Evolutionary conservation across 1,284 basidiomycete species (phyloP).

Genomic region (Apiotrichum porosum): DNA sequence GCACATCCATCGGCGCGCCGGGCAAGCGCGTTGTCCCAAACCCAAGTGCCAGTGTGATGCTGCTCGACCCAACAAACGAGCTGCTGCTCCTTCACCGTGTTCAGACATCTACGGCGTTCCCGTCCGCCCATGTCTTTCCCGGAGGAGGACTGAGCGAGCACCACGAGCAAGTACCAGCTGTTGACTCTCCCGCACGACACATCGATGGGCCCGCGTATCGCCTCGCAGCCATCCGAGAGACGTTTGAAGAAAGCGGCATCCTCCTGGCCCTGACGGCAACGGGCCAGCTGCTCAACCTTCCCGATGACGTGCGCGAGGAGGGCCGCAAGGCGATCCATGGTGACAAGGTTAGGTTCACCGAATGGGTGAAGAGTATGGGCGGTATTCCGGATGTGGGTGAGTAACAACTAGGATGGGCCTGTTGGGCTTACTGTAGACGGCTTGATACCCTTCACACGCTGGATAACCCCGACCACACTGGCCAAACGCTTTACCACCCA

Average conservation of each 20-base stretch:
- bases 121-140: conserved; percentile 10
- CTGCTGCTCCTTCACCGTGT: conserved; percentile 12
- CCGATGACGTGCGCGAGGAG: neutral
- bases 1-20: no score
- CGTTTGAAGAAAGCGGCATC: conserved; percentile 19
- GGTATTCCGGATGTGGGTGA: conserved; percentile 11
- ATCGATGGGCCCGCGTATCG: conserved; percentile 9
- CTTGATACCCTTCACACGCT: conserved; percentile 19
- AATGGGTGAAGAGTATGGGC: conserved; percentile 8
- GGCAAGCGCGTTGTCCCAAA: no score
- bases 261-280: conserved; percentile 7
- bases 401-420: neutral
- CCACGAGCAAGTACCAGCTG: conserved; percentile 10
- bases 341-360: conserved; percentile 10
- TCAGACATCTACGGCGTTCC: conserved; percentile 3
- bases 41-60: no score
- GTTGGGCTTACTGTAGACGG: conserved; percentile 6
- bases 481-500: conserved; percentile 17
- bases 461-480: conserved; percentile 15
- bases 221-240: conserved; percentile 16
- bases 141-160: conserved; percentile 8
- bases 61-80: conserved; percentile 11
- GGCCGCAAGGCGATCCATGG: conserved; percentile 13
- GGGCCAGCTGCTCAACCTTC: conserved; percentile 4
- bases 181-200: conserved; percentile 3